Evolutionary conservation across 768 basidiomycete genomes (phyloP).

Genomic region (Porphyrellus cyaneotinctus): DNA sequence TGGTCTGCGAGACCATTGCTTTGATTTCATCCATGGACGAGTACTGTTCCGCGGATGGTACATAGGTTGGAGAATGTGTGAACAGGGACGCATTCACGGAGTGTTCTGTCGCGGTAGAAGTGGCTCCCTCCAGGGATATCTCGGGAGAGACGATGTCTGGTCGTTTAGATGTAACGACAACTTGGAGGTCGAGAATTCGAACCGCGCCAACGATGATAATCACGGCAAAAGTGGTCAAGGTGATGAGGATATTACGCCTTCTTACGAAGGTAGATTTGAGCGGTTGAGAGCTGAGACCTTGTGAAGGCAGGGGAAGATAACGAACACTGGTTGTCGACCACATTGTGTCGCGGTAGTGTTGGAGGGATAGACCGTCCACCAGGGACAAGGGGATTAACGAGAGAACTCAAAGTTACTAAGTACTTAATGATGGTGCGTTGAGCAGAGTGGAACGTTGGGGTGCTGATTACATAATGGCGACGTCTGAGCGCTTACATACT

Average conservation of each 20-base stretch:
- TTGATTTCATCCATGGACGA: constrained; percentile 30
- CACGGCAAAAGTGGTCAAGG: constrained; percentile 1
- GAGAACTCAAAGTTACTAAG: too few relatives aligned
- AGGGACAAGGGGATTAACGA: neutral
- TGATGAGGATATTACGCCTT: constrained; percentile 9
- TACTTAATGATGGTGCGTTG: too few relatives aligned
- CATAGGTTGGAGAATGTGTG: neutral
- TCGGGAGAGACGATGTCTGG: constrained; percentile 3
- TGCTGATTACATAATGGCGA: too few relatives aligned
- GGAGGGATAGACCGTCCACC: constrained; percentile 1
- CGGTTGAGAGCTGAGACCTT: neutral
- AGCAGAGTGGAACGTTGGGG: too few relatives aligned
- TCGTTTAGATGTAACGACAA: constrained; percentile 2
- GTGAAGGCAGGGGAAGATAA: constrained; percentile 13
- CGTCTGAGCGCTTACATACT: too few relatives aligned
- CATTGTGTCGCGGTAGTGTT: constrained; percentile 2
- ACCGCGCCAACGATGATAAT: constrained; percentile 9
- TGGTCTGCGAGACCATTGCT: constrained; percentile 34
- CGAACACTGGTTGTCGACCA: constrained; percentile 12
- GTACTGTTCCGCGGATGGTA: constrained; percentile 10
- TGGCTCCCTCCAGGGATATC: neutral
- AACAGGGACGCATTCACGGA: neutral
- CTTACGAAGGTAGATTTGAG: constrained; percentile 5
- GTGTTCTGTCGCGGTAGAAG: constrained; percentile 1
- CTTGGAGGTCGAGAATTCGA: constrained; percentile 10